phyloP scores from a whole-genome alignment of 2,329 filamentous ascomycete species.

The Xylariaceae sp. region DNA sequence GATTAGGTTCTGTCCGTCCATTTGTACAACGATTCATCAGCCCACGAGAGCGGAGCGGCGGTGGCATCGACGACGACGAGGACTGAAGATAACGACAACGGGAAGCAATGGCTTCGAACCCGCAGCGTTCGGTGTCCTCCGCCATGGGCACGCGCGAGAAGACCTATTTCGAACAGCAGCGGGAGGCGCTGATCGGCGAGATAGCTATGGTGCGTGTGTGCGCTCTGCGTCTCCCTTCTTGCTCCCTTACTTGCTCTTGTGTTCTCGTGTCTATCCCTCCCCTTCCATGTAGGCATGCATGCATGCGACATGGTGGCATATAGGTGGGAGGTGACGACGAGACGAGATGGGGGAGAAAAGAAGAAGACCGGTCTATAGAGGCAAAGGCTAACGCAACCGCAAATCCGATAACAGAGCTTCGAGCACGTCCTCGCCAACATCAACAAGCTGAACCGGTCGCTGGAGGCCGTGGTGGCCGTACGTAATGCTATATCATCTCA shows the following conservation, averaged over 20 bases:
- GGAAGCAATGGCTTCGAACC: conserved; percentile 14
- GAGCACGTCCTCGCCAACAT: conserved; percentile 94
- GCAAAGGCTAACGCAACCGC: neutral
- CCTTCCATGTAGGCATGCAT: neutral
- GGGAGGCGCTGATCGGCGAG: conserved; percentile 70
- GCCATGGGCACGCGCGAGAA: conserved; percentile 46
- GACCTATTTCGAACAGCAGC: conserved; percentile 76
- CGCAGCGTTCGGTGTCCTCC: conserved; percentile 31
- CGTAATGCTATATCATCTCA: conserved; percentile 37
- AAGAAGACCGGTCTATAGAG: neutral
- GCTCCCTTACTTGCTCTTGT: neutral
- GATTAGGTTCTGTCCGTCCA: neutral
- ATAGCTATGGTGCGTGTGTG: conserved; percentile 66
- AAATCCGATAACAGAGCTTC: conserved; percentile 57
- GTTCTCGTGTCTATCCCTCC: neutral
- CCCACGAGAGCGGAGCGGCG: neutral
- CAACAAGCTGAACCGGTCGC: conserved; percentile 88
- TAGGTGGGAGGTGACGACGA: too few species aligned
- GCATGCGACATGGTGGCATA: too few species aligned
- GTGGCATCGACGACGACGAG: too few species aligned
- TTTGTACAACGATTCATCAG: neutral
- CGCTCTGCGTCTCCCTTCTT: neutral
- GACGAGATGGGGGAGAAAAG: neutral
- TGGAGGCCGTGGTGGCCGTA: conserved; percentile 90
- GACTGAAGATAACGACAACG: neutral